phyloP scores from a whole-genome alignment of 257 asterid species.

The Nicotiana obtusifolia region DNA sequence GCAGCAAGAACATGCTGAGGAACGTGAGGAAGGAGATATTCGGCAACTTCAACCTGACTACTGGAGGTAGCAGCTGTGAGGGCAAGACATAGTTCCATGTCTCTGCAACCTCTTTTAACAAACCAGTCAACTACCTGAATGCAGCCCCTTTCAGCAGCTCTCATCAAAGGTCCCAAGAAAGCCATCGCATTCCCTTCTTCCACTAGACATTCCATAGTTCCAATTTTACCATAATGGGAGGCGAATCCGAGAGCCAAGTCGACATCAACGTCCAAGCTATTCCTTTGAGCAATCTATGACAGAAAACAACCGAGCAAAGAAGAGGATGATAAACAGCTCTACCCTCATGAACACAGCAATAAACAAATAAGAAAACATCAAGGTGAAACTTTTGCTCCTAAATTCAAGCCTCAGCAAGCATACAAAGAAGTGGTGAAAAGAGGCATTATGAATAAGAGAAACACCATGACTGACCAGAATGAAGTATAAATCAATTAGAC shows the following conservation, averaged over 20 bases:
- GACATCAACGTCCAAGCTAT: constrained; percentile 97
- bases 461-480: background rate
- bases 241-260: constrained; percentile 96
- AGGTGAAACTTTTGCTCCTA: background rate
- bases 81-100: constrained; percentile 97
- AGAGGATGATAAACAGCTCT: background rate
- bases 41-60: constrained; percentile 74
- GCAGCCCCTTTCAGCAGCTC: constrained; percentile 97
- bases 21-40: constrained; percentile 91
- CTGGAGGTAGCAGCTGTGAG: constrained; percentile 96
- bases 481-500: background rate
- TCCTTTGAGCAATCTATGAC: constrained; percentile 88
- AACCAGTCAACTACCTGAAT: constrained; percentile 92
- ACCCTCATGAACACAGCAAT: background rate
- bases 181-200: constrained; percentile 96
- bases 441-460: background rate
- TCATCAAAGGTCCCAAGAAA: constrained; percentile 92
- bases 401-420: background rate
- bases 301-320: constrained; percentile 7
- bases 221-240: constrained; percentile 85
- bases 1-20: constrained; percentile 93
- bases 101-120: constrained; percentile 82
- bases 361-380: background rate
- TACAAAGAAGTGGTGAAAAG: constrained; percentile 10
- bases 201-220: constrained; percentile 92